phyloP scores from a whole-genome alignment of 306 rosid species.

The Ormosia emarginata region DNA sequence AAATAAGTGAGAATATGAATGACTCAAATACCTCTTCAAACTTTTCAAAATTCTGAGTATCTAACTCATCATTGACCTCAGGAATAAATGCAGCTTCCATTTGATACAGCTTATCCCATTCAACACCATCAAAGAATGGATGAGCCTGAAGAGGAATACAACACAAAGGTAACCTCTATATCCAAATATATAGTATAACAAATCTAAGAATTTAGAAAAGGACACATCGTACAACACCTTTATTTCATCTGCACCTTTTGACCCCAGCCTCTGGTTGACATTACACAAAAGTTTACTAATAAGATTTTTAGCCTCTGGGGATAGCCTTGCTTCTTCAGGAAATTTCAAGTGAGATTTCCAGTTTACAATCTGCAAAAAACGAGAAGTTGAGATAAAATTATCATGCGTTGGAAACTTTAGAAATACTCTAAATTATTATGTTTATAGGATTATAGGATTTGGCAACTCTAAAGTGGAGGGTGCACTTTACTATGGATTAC shows the following conservation, averaged over 20 bases:
- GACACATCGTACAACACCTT: constrained; percentile 87
- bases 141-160: constrained; percentile 61
- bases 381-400: constrained; percentile 7
- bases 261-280: constrained; percentile 83
- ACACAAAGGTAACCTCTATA: constrained; percentile 43
- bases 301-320: constrained; percentile 83
- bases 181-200: constrained; percentile 23
- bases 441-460: not conserved
- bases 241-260: constrained; percentile 84
- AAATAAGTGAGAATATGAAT: constrained; percentile 17
- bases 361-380: constrained; percentile 73
- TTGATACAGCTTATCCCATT: constrained; percentile 86
- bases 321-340: constrained; percentile 89
- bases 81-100: constrained; percentile 98
- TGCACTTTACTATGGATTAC: not conserved
- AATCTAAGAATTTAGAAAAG: constrained; percentile 49
- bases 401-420: not conserved
- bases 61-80: constrained; percentile 92
- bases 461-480: not conserved
- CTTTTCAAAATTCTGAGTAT: constrained; percentile 96
- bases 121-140: constrained; percentile 66
- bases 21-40: constrained; percentile 78
- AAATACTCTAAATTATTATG: not conserved
- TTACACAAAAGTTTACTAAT: constrained; percentile 80
- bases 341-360: constrained; percentile 96